Conservation (phyloP, 2,329 filamentous ascomycete species). For the Didymella segeticola region DNA sequence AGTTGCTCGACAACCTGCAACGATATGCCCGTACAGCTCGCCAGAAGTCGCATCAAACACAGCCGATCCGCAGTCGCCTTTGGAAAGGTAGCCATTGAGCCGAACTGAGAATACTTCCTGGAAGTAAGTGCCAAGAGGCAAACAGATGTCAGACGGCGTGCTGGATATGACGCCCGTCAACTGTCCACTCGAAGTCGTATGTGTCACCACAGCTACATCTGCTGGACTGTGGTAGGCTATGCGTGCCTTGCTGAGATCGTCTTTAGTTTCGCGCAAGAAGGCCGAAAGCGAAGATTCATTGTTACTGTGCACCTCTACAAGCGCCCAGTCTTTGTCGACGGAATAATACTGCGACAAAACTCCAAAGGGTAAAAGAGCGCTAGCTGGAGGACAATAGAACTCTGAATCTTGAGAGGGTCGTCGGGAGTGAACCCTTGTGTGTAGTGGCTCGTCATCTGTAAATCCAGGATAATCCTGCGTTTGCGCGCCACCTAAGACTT, state of each 20-base stretch:
- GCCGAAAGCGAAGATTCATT: neutral
- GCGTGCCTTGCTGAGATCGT: neutral
- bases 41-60: constrained; percentile 10
- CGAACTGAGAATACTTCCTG: neutral
- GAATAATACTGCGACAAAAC: neutral
- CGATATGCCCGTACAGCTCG: constrained; percentile 13
- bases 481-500: too few species aligned
- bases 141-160: neutral
- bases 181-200: neutral
- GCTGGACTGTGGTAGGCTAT: neutral
- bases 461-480: too few species aligned
- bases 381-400: too few species aligned
- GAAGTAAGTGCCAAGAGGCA: neutral
- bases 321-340: neutral
- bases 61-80: constrained; percentile 8
- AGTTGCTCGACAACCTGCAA: constrained; percentile 4
- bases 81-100: neutral
- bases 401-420: too few species aligned
- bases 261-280: neutral
- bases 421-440: too few species aligned
- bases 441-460: too few species aligned
- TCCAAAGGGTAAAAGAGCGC: too few species aligned
- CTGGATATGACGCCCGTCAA: neutral
- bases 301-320: neutral
- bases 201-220: constrained; percentile 7